Conservation (phyloP, 805 yeast genomes). For the Gaillardinia entomophila region DNA sequence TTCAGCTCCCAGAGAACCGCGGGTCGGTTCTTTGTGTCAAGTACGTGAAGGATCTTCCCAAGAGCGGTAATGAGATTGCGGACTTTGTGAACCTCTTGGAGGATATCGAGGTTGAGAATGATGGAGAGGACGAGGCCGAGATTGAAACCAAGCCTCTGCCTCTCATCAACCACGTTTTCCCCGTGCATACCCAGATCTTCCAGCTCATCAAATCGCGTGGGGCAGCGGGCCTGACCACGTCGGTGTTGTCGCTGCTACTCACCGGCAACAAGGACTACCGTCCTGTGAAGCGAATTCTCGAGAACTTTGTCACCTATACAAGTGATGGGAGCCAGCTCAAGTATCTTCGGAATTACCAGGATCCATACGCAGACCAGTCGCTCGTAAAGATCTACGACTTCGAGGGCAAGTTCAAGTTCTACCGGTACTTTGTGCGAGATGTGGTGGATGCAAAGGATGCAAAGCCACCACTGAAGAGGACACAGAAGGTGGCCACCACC, state of each 20-base stretch:
- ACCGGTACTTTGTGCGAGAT: slow-evolving; percentile 42
- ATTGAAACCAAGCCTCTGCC: slow-evolving; percentile 15
- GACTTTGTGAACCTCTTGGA: slow-evolving; percentile 29
- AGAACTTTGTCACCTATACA: slow-evolving; percentile 37
- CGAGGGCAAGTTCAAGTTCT: slow-evolving; percentile 69
- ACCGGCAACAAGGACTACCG: slow-evolving; percentile 53
- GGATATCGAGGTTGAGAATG: slow-evolving; percentile 14
- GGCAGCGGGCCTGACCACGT: slow-evolving; percentile 52
- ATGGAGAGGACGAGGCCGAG: slow-evolving; percentile 13
- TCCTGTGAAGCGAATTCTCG: slow-evolving; percentile 48
- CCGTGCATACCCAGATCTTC: slow-evolving; percentile 59
- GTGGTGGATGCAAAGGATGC: slow-evolving; percentile 7
- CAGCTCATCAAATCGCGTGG: slow-evolving; percentile 39
- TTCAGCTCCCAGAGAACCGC: slow-evolving; percentile 26
- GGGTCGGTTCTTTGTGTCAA: slow-evolving; percentile 33
- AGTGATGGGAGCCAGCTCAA: slow-evolving; percentile 22
- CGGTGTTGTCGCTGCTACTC: slow-evolving; percentile 43
- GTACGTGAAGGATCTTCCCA: slow-evolving; percentile 42
- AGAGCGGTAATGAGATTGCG: slow-evolving; percentile 37
- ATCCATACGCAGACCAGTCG: slow-evolving; percentile 18
- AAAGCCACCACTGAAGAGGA: background rate
- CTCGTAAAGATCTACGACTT: slow-evolving; percentile 63
- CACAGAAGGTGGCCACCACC: background rate
- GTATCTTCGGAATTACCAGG: slow-evolving; percentile 19
- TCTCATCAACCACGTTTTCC: slow-evolving; percentile 48